These are phyloP conservation scores for Tetracladium setigerum DNA, from an alignment of 495 filamentous ascomycete species.

Conservation along the genomic window DNA sequence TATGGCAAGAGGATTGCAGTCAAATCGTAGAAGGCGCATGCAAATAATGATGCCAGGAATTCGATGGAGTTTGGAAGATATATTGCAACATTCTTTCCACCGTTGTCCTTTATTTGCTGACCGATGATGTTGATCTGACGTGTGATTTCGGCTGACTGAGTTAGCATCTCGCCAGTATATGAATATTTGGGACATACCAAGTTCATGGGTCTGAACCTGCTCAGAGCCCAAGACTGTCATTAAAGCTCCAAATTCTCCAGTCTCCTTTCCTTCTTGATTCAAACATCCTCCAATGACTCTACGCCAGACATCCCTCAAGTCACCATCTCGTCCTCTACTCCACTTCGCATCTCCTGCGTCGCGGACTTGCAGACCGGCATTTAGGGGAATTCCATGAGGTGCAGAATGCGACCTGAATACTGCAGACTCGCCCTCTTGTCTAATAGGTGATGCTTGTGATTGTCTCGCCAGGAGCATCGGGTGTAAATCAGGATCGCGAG, in stretches of 20 bases:
- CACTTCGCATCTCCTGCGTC: slow-evolving; percentile 76
- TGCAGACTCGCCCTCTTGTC: slow-evolving; percentile 77
- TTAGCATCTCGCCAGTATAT: background rate
- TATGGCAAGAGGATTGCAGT: slow-evolving; percentile 80
- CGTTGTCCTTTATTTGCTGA: slow-evolving; percentile 56
- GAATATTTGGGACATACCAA: slow-evolving; percentile 31
- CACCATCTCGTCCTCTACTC: slow-evolving; percentile 73
- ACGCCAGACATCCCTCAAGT: slow-evolving; percentile 90
- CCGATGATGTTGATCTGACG: slow-evolving; percentile 86
- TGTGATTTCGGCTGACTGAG: slow-evolving; percentile 52
- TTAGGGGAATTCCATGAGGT: slow-evolving; percentile 79
- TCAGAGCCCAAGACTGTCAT: slow-evolving; percentile 74
- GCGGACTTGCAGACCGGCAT: slow-evolving; percentile 76
- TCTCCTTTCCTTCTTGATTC: slow-evolving; percentile 48
- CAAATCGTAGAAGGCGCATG: slow-evolving; percentile 73
- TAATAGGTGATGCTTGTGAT: slow-evolving; percentile 64
- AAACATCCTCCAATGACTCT: slow-evolving; percentile 57
- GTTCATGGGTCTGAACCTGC: slow-evolving; percentile 59
- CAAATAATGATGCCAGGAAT: slow-evolving; percentile 56
- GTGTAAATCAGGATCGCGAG: slow-evolving; percentile 76
- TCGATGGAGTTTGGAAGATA: slow-evolving; percentile 93
- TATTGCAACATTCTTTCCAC: slow-evolving; percentile 74
- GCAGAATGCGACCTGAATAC: slow-evolving; percentile 71
- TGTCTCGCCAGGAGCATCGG: slow-evolving; percentile 86
- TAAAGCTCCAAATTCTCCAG: slow-evolving; percentile 65